Base-by-base conservation (phyloP, 2,329 filamentous ascomycete species). In the Xylaria sp. region DNA sequence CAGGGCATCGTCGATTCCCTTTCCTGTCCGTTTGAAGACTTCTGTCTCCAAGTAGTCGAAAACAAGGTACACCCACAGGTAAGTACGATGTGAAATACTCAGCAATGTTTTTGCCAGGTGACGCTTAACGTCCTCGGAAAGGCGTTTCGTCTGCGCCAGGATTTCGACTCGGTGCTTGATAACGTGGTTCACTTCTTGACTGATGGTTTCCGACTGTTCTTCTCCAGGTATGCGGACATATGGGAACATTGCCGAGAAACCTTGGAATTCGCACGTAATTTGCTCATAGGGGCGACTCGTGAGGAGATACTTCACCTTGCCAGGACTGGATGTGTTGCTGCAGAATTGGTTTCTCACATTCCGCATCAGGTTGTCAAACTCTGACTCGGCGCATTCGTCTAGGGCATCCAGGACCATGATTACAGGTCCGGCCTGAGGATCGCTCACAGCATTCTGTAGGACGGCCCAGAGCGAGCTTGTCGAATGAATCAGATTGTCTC, bases 31-130 rank as follows among this genome's bases (percentile, higher is more conserved):
- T 19, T 55, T 57, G 48, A 63, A 59, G 10, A 7, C 1, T 16
- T 50, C 39, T 9, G n/a, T 46, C 16, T 46, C 4, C 30, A 63
- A 53, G 44, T 61, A 59, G 13, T 61, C 51, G 23, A 63, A 63
- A 3, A 63, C 54, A n/a, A 63, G 61, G 19, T 63, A 58, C n/a
- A 56, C 52, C 59, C 61, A 63, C 8, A 61, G 61, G 16, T 61
- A 63, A 6, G 61, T 63, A 4, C 61, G 59, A 11, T 63, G 59
- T 10, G n/a, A 13, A 42, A 63, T 54, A 11, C 3, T 2, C 1
- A 61, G 55, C 13, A 63, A 34, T 10, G 3, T 61, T 44, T 54
- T 10, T n/a, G n/a, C 52, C 1, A 63, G 44, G 37, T 53, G 54
- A 19, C 3, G 3, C 30, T 58, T 55, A 3, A 61, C 13, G 10